Conservation (phyloP, 495 filamentous ascomycete species). For the Neurospora pannonica region DNA sequence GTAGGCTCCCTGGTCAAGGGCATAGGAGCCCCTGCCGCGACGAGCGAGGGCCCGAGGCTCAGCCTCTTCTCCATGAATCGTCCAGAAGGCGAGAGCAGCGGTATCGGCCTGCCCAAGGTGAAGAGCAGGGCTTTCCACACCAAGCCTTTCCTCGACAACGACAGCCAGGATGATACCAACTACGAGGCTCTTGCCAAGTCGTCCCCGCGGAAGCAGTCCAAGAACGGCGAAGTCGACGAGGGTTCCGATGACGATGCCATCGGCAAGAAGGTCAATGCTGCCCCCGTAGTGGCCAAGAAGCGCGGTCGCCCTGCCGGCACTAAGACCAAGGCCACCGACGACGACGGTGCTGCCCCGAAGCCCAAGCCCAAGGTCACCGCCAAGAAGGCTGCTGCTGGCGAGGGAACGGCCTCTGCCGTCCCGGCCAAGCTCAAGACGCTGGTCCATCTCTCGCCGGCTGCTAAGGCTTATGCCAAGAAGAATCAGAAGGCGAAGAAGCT, state of each 20-base stretch:
- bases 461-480: constrained; percentile 75
- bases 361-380: constrained; percentile 19
- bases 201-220: constrained; percentile 40
- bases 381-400: constrained; percentile 20
- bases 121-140: constrained; percentile 35
- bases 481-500: constrained; percentile 45
- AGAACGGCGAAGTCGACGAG: constrained; percentile 52
- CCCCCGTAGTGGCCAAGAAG: constrained; percentile 39
- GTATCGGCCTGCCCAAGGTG: constrained; percentile 33
- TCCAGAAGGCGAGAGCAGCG: constrained; percentile 37
- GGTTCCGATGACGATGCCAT: constrained; percentile 49
- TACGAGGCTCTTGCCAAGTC: constrained; percentile 69
- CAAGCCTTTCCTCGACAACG: constrained; percentile 42
- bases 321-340: constrained; percentile 37
- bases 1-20: constrained; percentile 87
- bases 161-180: constrained; percentile 70
- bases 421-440: constrained; percentile 32
- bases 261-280: constrained; percentile 33
- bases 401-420: constrained; percentile 8
- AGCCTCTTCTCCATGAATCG: constrained; percentile 62
- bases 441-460: constrained; percentile 55
- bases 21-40: constrained; percentile 48
- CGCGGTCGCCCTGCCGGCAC: constrained; percentile 41
- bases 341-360: constrained; percentile 19
- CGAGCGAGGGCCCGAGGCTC: constrained; percentile 40